Base-by-base conservation (phyloP, 345 rosid species). In the Euphorbia lathyris region DNA sequence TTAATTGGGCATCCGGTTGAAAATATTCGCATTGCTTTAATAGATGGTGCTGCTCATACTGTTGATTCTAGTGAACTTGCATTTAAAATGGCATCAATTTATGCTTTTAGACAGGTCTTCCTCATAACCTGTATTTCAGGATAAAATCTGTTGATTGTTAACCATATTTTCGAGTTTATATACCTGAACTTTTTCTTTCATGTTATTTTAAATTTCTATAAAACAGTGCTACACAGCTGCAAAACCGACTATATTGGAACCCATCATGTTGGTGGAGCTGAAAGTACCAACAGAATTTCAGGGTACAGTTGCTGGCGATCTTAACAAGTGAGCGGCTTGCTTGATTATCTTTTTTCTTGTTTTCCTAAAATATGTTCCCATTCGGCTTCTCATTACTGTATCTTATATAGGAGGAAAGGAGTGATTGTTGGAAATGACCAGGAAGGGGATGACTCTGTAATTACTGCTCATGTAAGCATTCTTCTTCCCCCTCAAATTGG, bases 31-130 rank as follows among this genome's bases (percentile, higher is more conserved):
- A 76, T 92, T 78, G 94, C 83, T 68, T 83, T 96, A 58, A 92
- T 93, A 3, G 99, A 96, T 70, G 99, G 99, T 65, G 95, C 96
- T 58, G 84, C 99, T 16, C 98, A 96, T 77, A 83, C 96, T 0
- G 99, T 96, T 69, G 98, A 96, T 87, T 96, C 98, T 45, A 96
- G 99, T 77, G 98, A 96, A 75, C 94, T 92, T 76, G 99, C 99
- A 16, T 96, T 96, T 80, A 96, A 96, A 75, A 79, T 96, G 71
- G 99, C 99, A 45, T 71, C 99, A 71, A 96, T 96, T 69, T 96
- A 96, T 81, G 99, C 99, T 69, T 96, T 96, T 69, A 86, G 99
- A 84, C 94, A 88, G 90, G 96, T 87, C 17, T 3, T 51, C 29
- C 61, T 47, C 61, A 8, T 17, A 17, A 34, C 42, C 52, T 74